Evolutionary conservation across 192 early-diverging fungal species (phyloP).

Genomic region (Mortierella hygrophila): DNA sequence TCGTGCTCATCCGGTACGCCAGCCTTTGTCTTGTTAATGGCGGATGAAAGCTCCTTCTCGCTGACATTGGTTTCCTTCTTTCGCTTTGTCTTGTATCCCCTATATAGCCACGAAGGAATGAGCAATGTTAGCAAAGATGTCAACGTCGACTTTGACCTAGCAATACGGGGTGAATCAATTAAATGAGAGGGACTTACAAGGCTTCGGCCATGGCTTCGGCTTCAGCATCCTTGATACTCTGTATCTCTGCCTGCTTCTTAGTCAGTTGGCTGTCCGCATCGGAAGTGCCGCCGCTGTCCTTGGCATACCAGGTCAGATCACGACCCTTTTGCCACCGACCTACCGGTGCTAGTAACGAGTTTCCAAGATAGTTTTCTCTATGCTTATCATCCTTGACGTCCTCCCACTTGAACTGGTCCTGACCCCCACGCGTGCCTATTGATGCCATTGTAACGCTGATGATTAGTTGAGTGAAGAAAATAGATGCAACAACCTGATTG

Average conservation of each 20-base stretch:
- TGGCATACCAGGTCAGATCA: constrained; percentile 82
- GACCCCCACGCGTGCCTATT: constrained; percentile 57
- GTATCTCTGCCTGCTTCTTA: constrained; percentile 59
- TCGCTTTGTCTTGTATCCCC: constrained; percentile 59
- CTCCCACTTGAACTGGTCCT: constrained; percentile 71
- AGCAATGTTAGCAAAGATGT: not conserved
- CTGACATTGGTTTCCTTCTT: constrained; percentile 60
- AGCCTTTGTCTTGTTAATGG: constrained; percentile 47
- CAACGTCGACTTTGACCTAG: not conserved
- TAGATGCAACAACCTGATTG: not conserved
- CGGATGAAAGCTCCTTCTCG: constrained; percentile 60
- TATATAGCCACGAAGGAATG: constrained; percentile 8
- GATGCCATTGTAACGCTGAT: not conserved
- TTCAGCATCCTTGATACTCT: constrained; percentile 69
- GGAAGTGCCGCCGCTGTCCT: constrained; percentile 58
- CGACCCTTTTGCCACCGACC: constrained; percentile 78
- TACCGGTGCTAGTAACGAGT: constrained; percentile 83
- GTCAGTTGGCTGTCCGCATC: constrained; percentile 1
- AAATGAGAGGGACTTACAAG: constrained; percentile 53
- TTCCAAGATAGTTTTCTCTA: constrained; percentile 88
- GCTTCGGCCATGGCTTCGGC: constrained; percentile 71
- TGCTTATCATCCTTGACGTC: constrained; percentile 76
- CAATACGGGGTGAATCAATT: not conserved
- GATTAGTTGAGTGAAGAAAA: not conserved
- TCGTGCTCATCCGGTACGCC: constrained; percentile 44